phyloP scores from a whole-genome alignment of 768 basidiomycete genomes.

The Pleurotus giganteus region DNA sequence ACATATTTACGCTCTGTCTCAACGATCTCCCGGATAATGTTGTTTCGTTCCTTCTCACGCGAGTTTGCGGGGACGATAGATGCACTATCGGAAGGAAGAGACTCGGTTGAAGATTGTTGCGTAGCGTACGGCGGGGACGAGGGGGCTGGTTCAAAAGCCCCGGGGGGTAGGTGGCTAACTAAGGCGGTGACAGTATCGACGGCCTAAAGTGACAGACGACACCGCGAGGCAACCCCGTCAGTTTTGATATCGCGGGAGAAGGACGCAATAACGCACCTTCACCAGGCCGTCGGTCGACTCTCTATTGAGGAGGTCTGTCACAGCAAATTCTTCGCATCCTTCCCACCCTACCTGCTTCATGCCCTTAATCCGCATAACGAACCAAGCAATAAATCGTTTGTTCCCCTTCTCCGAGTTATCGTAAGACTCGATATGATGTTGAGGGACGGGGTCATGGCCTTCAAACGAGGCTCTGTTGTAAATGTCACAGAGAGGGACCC shows the following conservation, averaged over 20 bases:
- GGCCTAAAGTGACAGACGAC: slow-evolving; percentile 47
- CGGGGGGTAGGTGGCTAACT: slow-evolving; percentile 69
- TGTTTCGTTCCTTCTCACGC: slow-evolving; percentile 67
- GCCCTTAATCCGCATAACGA: slow-evolving; percentile 82
- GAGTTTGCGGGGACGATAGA: slow-evolving; percentile 44
- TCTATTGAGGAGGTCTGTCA: slow-evolving; percentile 87
- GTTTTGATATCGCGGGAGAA: not conserved
- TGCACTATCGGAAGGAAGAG: slow-evolving; percentile 44
- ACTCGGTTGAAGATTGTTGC: slow-evolving; percentile 61
- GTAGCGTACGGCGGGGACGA: slow-evolving; percentile 55
- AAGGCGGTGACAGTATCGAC: slow-evolving; percentile 86
- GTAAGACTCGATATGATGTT: slow-evolving; percentile 52
- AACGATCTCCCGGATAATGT: slow-evolving; percentile 85
- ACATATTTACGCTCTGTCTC: slow-evolving; percentile 97
- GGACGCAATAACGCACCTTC: slow-evolving; percentile 57
- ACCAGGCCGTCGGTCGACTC: slow-evolving; percentile 93
- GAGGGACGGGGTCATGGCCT: slow-evolving; percentile 54
- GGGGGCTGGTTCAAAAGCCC: slow-evolving; percentile 63
- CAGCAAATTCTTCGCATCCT: slow-evolving; percentile 81
- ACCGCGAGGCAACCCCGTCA: not conserved
- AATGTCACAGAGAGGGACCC: slow-evolving; percentile 92
- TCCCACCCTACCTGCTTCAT: slow-evolving; percentile 66
- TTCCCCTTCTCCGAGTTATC: slow-evolving; percentile 70
- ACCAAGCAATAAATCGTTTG: slow-evolving; percentile 87
- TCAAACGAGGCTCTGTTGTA: slow-evolving; percentile 68